Evolutionary conservation across 352 stramenopile species (phyloP).

Genomic region (Phytophthora kernoviae): DNA sequence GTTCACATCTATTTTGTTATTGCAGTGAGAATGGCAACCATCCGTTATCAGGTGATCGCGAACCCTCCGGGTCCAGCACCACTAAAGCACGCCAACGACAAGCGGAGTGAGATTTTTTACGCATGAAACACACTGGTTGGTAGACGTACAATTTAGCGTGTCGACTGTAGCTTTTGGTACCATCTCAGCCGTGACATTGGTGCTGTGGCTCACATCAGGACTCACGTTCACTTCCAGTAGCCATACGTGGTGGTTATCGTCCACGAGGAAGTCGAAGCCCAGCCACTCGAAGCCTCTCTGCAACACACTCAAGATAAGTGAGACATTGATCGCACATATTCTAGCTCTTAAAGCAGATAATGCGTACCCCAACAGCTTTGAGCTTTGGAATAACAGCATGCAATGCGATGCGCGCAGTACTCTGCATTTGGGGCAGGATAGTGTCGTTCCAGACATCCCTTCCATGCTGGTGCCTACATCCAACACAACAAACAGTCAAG

Average conservation of each 20-base stretch:
- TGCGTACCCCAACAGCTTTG: conserved; percentile 53
- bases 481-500: not conserved
- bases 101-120: not conserved
- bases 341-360: not conserved
- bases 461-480: conserved; percentile 34
- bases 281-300: conserved; percentile 88
- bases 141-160: conserved; percentile 47
- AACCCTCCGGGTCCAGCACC: conserved; percentile 17
- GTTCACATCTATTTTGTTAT: not conserved
- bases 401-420: conserved; percentile 41
- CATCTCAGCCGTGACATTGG: conserved; percentile 50
- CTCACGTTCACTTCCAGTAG: conserved; percentile 90
- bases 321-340: not conserved
- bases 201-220: conserved; percentile 87
- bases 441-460: conserved; percentile 52
- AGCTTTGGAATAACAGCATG: conserved; percentile 50
- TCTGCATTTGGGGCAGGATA: conserved; percentile 67
- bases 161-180: conserved; percentile 60
- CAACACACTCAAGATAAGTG: not conserved
- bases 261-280: conserved; percentile 84
- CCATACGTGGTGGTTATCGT: conserved; percentile 59
- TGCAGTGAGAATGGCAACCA: conserved; percentile 19
- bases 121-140: not conserved
- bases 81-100: conserved; percentile 10
- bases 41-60: conserved; percentile 20